A percentile compares a stretch with the other conserved stretches of the same genome.
These are phyloP conservation scores for Verbena officinalis DNA, from an alignment of 257 asterid species.

Conservation along the genomic window DNA sequence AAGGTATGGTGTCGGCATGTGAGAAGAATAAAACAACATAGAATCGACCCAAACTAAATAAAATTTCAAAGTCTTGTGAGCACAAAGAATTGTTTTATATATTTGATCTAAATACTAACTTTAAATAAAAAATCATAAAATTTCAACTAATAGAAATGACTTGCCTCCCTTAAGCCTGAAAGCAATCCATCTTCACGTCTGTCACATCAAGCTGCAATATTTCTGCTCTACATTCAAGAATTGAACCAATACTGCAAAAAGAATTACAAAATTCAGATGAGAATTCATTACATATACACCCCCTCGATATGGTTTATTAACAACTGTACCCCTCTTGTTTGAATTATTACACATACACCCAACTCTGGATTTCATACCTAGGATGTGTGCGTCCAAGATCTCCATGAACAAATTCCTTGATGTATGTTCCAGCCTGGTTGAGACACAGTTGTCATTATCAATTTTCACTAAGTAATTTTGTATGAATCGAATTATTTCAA, in stretches of 20 bases:
- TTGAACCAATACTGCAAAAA: slow-evolving; percentile 79
- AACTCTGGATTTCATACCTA: slow-evolving; percentile 52
- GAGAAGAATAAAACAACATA: too few species aligned
- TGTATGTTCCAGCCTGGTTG: slow-evolving; percentile 95
- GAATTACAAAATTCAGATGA: slow-evolving; percentile 3
- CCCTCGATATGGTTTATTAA: too few species aligned
- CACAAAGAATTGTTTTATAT: too few species aligned
- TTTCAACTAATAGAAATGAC: background rate
- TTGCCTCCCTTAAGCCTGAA: slow-evolving; percentile 37
- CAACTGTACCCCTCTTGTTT: too few species aligned
- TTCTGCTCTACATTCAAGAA: slow-evolving; percentile 93
- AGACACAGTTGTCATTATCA: slow-evolving; percentile 20
- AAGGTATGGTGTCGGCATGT: too few species aligned
- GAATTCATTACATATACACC: too few species aligned
- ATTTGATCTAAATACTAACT: too few species aligned
- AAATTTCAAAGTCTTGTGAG: too few species aligned
- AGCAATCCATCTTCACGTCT: slow-evolving; percentile 97
- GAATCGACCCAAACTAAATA: too few species aligned
- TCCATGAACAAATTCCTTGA: slow-evolving; percentile 96
- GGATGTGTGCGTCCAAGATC: slow-evolving; percentile 97
- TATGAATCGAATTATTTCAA: background rate
- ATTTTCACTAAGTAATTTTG: too few species aligned
- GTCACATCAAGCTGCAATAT: slow-evolving; percentile 95
- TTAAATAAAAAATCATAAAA: background rate
- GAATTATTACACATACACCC: too few species aligned